phyloP scores from a whole-genome alignment of 768 basidiomycete genomes.

The Strobilomyces dryophilus region DNA sequence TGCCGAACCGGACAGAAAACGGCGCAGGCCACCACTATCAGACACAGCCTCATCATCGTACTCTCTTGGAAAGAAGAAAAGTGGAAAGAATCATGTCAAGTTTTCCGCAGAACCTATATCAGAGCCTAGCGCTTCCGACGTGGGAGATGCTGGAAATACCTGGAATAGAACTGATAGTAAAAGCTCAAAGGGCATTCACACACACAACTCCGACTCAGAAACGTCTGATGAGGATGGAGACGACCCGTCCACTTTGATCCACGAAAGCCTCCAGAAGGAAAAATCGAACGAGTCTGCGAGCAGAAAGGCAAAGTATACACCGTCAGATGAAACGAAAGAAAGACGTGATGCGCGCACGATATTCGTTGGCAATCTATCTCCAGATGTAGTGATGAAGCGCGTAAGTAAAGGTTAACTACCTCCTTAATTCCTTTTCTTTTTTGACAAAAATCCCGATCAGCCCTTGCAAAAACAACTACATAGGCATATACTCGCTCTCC shows the following conservation, averaged over 20 bases:
- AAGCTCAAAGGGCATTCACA: conserved; percentile 3
- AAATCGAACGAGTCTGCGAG: conserved; percentile 24
- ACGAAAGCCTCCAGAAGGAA: conserved; percentile 50
- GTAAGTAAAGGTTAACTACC: conserved; percentile 39
- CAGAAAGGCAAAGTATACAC: conserved; percentile 46
- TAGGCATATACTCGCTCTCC: conserved; percentile 66
- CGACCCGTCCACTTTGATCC: conserved; percentile 43
- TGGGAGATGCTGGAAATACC: too few species aligned
- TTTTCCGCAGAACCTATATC: background rate
- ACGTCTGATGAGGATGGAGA: conserved; percentile 33
- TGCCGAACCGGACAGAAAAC: conserved; percentile 17
- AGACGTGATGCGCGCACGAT: conserved; percentile 79
- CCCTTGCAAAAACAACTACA: conserved; percentile 71
- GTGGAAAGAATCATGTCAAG: conserved; percentile 5
- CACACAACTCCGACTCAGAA: conserved; percentile 27
- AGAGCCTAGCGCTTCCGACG: background rate
- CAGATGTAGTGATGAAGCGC: conserved; percentile 71
- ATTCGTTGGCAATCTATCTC: conserved; percentile 86
- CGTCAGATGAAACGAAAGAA: conserved; percentile 66
- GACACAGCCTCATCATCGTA: conserved; percentile 17
- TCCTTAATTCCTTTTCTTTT: background rate
- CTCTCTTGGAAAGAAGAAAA: conserved; percentile 18
- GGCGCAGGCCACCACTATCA: conserved; percentile 7
- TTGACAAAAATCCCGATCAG: conserved; percentile 37
- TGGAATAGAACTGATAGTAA: background rate